Percentiles rank a stretch among this genome's conserved stretches.
phyloP scores from a whole-genome alignment of 2,329 filamentous ascomycete species.

The Alternaria sp. region DNA sequence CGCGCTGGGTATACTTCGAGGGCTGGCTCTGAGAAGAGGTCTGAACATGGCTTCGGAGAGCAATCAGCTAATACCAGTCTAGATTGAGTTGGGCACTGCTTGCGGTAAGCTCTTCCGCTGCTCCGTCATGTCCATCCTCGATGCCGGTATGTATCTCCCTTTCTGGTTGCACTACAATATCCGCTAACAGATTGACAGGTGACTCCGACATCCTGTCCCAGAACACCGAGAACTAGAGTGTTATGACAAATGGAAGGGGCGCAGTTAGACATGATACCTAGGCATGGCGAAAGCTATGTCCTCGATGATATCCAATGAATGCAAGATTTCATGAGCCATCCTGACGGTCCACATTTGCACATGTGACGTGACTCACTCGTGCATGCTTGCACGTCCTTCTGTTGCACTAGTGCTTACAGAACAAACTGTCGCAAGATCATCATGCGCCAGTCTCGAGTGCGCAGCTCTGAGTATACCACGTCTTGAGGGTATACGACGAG shows the following conservation, averaged over 20 bases:
- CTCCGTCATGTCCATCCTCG: slow-evolving; percentile 95
- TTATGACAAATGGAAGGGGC: slow-evolving; percentile 5
- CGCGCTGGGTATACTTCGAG: slow-evolving; percentile 47
- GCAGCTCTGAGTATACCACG: not conserved
- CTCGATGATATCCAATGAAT: slow-evolving; percentile 39
- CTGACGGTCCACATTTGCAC: slow-evolving; percentile 10
- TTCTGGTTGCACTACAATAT: not conserved
- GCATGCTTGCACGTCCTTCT: not conserved
- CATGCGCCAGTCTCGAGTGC: not conserved
- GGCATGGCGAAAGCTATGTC: slow-evolving; percentile 23
- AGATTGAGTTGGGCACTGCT: slow-evolving; percentile 98
- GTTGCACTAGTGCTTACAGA: not conserved
- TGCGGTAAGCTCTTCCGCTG: slow-evolving; percentile 99
- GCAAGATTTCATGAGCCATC: slow-evolving; percentile 29
- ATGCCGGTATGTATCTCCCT: slow-evolving; percentile 68
- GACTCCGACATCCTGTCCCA: slow-evolving; percentile 95
- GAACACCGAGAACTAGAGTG: slow-evolving; percentile 57
- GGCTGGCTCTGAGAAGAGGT: slow-evolving; percentile 90
- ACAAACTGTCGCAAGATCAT: not conserved
- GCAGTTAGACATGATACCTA: slow-evolving; percentile 35
- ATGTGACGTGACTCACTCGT: slow-evolving; percentile 10
- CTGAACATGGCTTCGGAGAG: slow-evolving; percentile 85
- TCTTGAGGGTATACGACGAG: not conserved
- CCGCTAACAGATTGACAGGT: slow-evolving; percentile 37
- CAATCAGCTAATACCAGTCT: slow-evolving; percentile 65